phyloP scores from a whole-genome alignment of 768 basidiomycete species.

The Mycena galopus region DNA sequence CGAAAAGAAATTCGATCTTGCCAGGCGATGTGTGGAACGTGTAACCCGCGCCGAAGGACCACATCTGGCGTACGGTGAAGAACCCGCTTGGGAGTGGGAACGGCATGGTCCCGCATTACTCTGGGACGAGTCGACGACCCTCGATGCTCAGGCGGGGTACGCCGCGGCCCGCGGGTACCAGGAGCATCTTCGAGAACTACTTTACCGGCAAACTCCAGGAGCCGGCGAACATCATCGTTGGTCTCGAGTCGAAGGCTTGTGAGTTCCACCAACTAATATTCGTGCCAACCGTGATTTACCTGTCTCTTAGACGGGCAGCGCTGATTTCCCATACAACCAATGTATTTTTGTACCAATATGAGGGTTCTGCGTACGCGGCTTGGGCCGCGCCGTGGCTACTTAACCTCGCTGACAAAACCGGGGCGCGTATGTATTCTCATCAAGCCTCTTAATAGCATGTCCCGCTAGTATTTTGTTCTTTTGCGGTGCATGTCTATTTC shows the following conservation, averaged over 20 bases:
- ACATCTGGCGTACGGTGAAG: conserved; percentile 87
- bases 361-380: too few relatives aligned
- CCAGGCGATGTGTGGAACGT: conserved; percentile 90
- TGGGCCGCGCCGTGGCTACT: too few relatives aligned
- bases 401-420: too few relatives aligned
- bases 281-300: conserved; percentile 2
- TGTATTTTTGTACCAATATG: conserved; percentile 38
- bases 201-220: conserved; percentile 74
- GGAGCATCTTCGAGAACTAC: conserved; percentile 81
- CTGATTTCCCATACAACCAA: conserved; percentile 41
- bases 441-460: too few relatives aligned
- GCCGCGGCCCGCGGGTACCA: conserved; percentile 79
- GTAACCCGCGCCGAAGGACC: conserved; percentile 89
- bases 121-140: conserved; percentile 89
- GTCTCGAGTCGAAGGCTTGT: conserved; percentile 64
- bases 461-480: too few relatives aligned
- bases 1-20: too few relatives aligned
- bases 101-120: conserved; percentile 91
- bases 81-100: conserved; percentile 89
- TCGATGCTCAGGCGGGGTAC: conserved; percentile 92
- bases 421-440: too few relatives aligned
- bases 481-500: too few relatives aligned
- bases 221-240: conserved; percentile 85
- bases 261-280: conserved; percentile 29
- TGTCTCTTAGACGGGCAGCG: conserved; percentile 62